Evolutionary conservation across 345 rosid genomes (phyloP).

Genomic region (Rhizophora apiculata): DNA sequence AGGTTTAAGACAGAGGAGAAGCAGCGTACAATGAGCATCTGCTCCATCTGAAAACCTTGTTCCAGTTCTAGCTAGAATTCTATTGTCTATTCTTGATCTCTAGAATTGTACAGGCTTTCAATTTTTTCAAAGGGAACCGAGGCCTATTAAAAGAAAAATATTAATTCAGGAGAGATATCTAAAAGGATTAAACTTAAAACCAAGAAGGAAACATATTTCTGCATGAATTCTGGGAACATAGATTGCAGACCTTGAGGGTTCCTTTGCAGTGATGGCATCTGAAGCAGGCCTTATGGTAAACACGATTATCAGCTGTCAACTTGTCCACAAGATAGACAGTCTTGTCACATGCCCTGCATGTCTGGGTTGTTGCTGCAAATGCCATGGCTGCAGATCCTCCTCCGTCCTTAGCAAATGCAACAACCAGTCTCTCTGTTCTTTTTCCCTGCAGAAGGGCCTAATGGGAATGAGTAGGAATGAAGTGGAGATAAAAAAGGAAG

Average conservation of each 20-base stretch:
- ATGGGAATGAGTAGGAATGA: slow-evolving; percentile 8
- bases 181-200: neutral
- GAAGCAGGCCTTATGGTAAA: slow-evolving; percentile 94
- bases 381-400: slow-evolving; percentile 48
- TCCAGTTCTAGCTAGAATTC: no score
- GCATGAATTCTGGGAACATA: neutral
- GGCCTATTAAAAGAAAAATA: no score
- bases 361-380: slow-evolving; percentile 98
- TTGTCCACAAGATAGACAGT: slow-evolving; percentile 95
- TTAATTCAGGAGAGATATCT: no score
- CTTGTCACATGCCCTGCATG: slow-evolving; percentile 98
- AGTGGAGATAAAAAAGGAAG: slow-evolving; percentile 19
- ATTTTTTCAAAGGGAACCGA: no score
- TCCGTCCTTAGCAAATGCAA: no score
- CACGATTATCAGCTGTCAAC: slow-evolving; percentile 89
- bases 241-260: slow-evolving; percentile 70
- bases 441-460: neutral
- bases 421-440: neutral
- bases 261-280: slow-evolving; percentile 99
- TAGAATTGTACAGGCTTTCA: no score
- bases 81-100: no score
- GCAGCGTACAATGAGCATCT: no score
- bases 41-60: no score
- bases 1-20: no score
- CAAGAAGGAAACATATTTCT: no score